A percentile compares a stretch with the other conserved stretches of the same genome.
These are phyloP conservation scores for Podospora appendiculata DNA, from an alignment of 495 filamentous ascomycete genomes.

Conservation along the genomic window DNA sequence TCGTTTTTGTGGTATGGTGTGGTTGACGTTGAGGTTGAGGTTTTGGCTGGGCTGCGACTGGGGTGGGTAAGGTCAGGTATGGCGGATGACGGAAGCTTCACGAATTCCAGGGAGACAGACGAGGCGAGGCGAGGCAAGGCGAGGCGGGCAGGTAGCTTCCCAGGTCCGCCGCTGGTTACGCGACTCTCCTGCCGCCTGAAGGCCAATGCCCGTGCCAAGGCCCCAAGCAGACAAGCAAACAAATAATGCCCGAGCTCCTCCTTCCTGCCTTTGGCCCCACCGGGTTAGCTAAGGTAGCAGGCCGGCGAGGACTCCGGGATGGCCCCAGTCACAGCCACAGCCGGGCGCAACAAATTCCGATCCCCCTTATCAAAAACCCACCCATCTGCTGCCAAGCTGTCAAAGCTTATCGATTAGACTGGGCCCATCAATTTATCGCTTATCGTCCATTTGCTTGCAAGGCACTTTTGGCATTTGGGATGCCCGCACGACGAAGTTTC, in stretches of 20 bases:
- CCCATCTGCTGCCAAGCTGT: neutral
- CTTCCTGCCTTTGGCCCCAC: too few species aligned
- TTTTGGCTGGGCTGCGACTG: neutral
- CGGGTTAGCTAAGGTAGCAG: too few species aligned
- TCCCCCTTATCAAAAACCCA: neutral
- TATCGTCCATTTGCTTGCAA: neutral
- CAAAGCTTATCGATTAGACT: slow-evolving; percentile 7
- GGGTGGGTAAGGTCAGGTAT: slow-evolving; percentile 2
- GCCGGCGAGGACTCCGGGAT: neutral
- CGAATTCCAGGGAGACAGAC: slow-evolving; percentile 3
- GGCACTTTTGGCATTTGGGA: neutral
- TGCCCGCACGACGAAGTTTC: too few species aligned
- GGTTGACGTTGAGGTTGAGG: neutral
- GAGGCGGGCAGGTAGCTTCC: slow-evolving; percentile 1
- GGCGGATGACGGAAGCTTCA: slow-evolving; percentile 17
- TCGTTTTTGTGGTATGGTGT: neutral
- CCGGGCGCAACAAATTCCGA: slow-evolving; percentile 8
- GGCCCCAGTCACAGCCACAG: neutral
- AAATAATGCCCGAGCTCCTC: too few species aligned
- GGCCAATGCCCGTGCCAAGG: neutral
- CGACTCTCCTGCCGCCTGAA: slow-evolving; percentile 26
- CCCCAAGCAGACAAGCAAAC: neutral
- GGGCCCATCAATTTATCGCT: neutral
- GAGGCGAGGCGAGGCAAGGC: neutral
- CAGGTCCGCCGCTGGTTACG: slow-evolving; percentile 21